Base-by-base conservation (phyloP, 345 rosid genomes). In the Luvunga scandens region DNA sequence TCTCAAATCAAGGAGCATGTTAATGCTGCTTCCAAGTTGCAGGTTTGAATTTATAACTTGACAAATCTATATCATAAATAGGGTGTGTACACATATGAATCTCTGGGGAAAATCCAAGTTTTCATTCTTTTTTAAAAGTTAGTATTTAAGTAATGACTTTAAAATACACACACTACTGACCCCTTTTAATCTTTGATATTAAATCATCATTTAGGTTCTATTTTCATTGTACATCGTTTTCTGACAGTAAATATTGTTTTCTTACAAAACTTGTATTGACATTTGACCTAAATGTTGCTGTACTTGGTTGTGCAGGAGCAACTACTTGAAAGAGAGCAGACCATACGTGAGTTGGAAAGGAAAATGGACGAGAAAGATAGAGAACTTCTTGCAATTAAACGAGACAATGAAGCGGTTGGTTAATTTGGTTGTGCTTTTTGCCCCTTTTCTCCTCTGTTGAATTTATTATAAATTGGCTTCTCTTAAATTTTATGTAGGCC, bases 361-460 rank as follows among this genome's bases (percentile, higher is more conserved):
- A 90, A 84, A 84, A 77, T 94, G 75, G 99, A 94, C 79, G 98
- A 91, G 76, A 94, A 87, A 81, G 98, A 91, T 34, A 88, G 92
- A 79, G 98, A 94, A 84, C 86, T 96, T 3, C 91, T 88, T 89
- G 92, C 92, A n/a, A 85, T 90, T 73, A 97, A 90, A 83, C 84
- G 90, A 65, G 99, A 93, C 80, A 97, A 85, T 14, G 98, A 97
- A 88, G 92, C 92, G 86, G 99, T 94, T 68, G 75, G 91, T 86
- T 78, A 53, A 62, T 73, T 57, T 76, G 34, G 50, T 69, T 60
- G 38, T 67, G 24, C 30, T 69, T 68, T 71, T 59, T 28, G 50
- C 28, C 10, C 28, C 24, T 57, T 70, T 24, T 50, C 33, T 53
- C 21, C 66, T 70, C 24, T 67, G 36, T 2, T 83, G 27, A 61